Evolutionary conservation across 768 basidiomycete species (phyloP).

Genomic region (Hortiboletus flavorubellus): DNA sequence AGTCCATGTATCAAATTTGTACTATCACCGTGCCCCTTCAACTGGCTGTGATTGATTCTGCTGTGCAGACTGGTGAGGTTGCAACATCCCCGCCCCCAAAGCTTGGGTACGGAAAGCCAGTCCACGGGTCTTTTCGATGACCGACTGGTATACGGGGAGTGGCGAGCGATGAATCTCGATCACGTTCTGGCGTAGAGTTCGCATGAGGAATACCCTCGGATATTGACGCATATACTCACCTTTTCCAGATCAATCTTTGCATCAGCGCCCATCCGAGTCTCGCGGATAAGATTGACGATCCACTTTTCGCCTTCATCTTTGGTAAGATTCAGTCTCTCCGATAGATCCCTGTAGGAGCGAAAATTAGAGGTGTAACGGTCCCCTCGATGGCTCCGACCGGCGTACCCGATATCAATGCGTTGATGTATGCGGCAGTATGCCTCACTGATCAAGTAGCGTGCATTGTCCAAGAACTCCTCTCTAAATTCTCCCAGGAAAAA

Average conservation of each 20-base stretch:
- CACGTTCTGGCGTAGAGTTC: conserved; percentile 66
- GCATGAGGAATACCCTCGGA: not conserved
- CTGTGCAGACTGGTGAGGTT: conserved; percentile 30
- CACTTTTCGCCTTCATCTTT: conserved; percentile 97
- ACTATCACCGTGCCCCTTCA: conserved; percentile 25
- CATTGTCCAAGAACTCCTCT: conserved; percentile 96
- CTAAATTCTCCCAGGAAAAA: conserved; percentile 91
- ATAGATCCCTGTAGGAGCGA: conserved; percentile 64
- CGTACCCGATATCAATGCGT: conserved; percentile 81
- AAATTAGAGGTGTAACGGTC: not conserved
- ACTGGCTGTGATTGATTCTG: conserved; percentile 31
- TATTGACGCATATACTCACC: conserved; percentile 36
- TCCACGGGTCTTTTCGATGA: conserved; percentile 95
- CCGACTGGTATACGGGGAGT: conserved; percentile 85
- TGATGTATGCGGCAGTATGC: conserved; percentile 98
- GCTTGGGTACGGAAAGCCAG: conserved; percentile 89
- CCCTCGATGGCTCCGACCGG: not conserved
- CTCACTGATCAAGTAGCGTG: conserved; percentile 93
- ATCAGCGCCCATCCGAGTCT: conserved; percentile 94
- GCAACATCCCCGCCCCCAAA: conserved; percentile 71
- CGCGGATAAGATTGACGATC: conserved; percentile 98
- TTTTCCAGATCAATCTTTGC: conserved; percentile 98
- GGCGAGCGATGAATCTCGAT: conserved; percentile 93
- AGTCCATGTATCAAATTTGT: not conserved
- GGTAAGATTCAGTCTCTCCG: conserved; percentile 89